Base-by-base conservation (phyloP, 176 grass and related monocot species). In the Oryza glaberrima region DNA sequence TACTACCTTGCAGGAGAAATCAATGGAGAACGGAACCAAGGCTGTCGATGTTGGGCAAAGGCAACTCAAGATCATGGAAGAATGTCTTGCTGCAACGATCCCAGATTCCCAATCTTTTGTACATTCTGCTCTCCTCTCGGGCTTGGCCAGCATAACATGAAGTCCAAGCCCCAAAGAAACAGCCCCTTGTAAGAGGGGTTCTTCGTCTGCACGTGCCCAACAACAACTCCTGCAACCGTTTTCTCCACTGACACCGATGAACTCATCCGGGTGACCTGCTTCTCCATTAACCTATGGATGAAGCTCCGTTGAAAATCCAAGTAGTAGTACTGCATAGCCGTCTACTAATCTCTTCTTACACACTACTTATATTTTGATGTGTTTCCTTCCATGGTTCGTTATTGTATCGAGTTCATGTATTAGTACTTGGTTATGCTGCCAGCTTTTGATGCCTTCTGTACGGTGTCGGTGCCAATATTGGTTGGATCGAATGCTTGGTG, bases 181-280 rank as follows among this genome's bases (percentile, higher is more conserved):
- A 26, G 46, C 77, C 38, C 77, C 78, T 88, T 41, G 34, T 46
- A 80, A 91, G 82, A 82, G 73, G 67, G 61, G 9, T 41, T 51
- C 46, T 45, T 78, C 20, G 82, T 82, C 86, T 86, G 86, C 90
- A 88, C 90, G 90, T 92, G 90, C 90, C 90, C 90, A 91, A 85
- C 72, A 84, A 85, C 82, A 85, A 88, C 90, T 88, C 90, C 90
- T 88, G 90, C 61, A 82, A 82, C 86, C 48, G 34, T 88, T 88
- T 88, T 88, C 83, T 88, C 86, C 90, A 78, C 30, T 82, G 82
- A 85, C 83, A 72, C 82, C 72, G 69, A 86, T 86, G 88, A 88
- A 73, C 78, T 88, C 63, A 14, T 72, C 78, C 6, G 23, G 74
- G 78, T 63, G 46, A 58, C 17, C 17, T 8, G 58, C 58, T 63